Evolutionary conservation across 2,329 filamentous ascomycete genomes (phyloP), one percentile per base, ranked within the genome.

Genomic region (Didymellaceae sp.): DNA sequence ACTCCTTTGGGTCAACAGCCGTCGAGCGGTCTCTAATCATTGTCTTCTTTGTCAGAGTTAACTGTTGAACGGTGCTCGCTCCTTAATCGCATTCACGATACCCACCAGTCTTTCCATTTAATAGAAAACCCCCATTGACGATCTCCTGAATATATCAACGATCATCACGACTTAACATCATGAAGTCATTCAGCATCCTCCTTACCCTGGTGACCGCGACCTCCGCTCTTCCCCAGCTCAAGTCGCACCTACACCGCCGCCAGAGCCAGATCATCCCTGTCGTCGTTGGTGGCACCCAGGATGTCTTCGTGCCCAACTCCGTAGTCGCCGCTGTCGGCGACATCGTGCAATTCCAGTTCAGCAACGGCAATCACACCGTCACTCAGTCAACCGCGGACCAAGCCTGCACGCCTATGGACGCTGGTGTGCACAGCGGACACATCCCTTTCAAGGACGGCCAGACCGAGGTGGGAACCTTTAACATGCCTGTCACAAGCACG

Each of bases 341-440:
- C 42, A 57, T 69, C 5, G 43, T 69, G 6, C 66, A 68, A 42
- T 69, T 68, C 52, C 62, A 70, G 17, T 70, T 70, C 53, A 59
- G 53, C 41, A 67, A 67, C 20, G 67, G 66, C 9, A 69, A 68
- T 47, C 67, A 70, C 50, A 69, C 67, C 7, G 65, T 66, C 7
- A 69, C 67, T 0, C 65, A 70, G 33, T 63, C 59, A 7, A 61
- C 66, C 0, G 49, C 53, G 2, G 61, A 66, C 21, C 47, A 56
- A 11, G 57, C 66, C 20, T 70, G 67, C 39, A 60, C 59, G 8
- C 66, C 66, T 6, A 55, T 68, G 42, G 55, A 57, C 0, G 63
- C 61, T 17, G 67, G 67, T 11, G 44, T 70, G 3, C 58, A 70
- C 56, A 63, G 58, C 34, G 67, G 67, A 1, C 62, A 66, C 44